A percentile compares a stretch with the other conserved stretches of the same genome.
These are phyloP conservation scores for Xylaria nigripes DNA, from an alignment of 495 filamentous ascomycete genomes.

Conservation along the genomic window DNA sequence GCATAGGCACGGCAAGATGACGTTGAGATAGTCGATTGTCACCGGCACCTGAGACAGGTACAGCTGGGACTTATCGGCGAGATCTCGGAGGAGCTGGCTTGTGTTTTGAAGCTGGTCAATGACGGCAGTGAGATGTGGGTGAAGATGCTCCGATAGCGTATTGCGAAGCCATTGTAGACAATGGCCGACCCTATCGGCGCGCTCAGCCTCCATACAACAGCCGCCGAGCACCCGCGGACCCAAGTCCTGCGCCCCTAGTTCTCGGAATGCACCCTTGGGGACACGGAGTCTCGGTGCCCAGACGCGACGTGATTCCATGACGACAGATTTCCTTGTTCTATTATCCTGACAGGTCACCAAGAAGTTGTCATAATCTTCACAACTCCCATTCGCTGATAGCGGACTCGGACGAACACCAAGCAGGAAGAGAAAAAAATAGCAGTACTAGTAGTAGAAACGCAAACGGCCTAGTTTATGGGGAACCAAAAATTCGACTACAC, in stretches of 20 bases:
- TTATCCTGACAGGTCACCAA: not conserved
- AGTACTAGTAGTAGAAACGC: not conserved
- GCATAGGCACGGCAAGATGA: constrained; percentile 43
- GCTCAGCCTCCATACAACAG: constrained; percentile 40
- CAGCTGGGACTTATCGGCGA: constrained; percentile 44
- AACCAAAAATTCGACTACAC: no score
- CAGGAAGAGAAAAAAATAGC: not conserved
- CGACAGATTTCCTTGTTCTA: not conserved
- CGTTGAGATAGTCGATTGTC: constrained; percentile 43
- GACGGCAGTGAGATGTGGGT: constrained; percentile 34
- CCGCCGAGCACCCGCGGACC: constrained; percentile 33
- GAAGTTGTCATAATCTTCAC: not conserved
- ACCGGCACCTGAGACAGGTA: constrained; percentile 39
- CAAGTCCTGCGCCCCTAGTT: constrained; percentile 12
- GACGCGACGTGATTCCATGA: constrained; percentile 5
- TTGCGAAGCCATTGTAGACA: constrained; percentile 35
- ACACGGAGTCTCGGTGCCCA: constrained; percentile 1
- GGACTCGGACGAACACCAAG: not conserved
- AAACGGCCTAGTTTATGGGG: no score
- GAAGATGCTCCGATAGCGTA: constrained; percentile 32
- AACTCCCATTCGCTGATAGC: not conserved
- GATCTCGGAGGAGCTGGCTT: constrained; percentile 39
- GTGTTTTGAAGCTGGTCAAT: constrained; percentile 35
- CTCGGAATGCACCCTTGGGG: not conserved
- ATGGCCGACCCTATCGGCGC: constrained; percentile 32